Evolutionary conservation across 2,329 filamentous ascomycete species (phyloP).

Genomic region (Colletotrichum lentis): DNA sequence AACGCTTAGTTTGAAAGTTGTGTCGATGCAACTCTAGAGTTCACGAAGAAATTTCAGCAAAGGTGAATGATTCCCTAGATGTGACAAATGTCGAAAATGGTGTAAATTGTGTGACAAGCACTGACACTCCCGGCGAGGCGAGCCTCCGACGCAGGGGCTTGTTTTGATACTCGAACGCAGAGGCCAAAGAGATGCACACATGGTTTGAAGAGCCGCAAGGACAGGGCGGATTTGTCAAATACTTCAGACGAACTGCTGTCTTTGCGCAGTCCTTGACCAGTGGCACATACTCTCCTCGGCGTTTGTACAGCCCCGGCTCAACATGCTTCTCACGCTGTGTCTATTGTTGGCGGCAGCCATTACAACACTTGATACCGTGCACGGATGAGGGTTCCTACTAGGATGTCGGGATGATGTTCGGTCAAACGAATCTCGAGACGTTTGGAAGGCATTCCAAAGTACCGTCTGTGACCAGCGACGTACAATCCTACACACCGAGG

Average conservation of each 20-base stretch:
- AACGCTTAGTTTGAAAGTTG: too few relatives aligned
- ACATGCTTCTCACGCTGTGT: not conserved
- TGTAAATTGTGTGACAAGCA: slow-evolving; percentile 22
- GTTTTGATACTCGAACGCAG: not conserved
- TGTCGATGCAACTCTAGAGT: too few relatives aligned
- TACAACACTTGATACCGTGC: not conserved
- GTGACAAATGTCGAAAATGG: slow-evolving; percentile 28
- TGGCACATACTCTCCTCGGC: not conserved
- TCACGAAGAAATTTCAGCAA: rapidly evolving
- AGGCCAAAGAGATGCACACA: slow-evolving; percentile 9
- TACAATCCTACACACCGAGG: not conserved
- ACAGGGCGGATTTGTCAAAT: slow-evolving; percentile 26
- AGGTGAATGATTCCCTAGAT: too few relatives aligned
- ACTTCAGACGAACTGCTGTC: slow-evolving; percentile 23
- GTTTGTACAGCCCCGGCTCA: not conserved
- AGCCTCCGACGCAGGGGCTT: slow-evolving; percentile 18
- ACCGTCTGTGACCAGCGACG: slow-evolving; percentile 5
- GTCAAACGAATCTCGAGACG: slow-evolving; percentile 36
- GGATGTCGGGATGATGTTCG: not conserved
- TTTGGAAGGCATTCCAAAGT: slow-evolving; percentile 10
- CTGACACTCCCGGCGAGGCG: slow-evolving; percentile 10
- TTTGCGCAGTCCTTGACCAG: not conserved
- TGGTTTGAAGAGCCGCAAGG: not conserved
- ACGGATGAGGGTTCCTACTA: slow-evolving; percentile 8
- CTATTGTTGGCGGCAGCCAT: not conserved